These are phyloP conservation scores for Lecanicillium sp. DNA, from an alignment of 2,329 filamentous ascomycete genomes.

Conservation along the genomic window DNA sequence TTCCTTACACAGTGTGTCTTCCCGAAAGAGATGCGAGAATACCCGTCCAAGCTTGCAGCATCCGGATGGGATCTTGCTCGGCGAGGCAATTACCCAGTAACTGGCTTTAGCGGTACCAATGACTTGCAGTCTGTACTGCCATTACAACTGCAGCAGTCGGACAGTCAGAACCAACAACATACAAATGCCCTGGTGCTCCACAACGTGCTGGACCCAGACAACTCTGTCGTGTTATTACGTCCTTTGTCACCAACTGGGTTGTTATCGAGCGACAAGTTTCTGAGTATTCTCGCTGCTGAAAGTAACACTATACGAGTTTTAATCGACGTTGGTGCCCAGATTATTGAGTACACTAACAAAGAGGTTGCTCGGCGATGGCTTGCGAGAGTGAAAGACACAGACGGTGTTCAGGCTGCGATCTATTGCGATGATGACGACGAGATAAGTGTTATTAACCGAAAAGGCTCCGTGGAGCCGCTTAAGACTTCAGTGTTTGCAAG, in stretches of 20 bases:
- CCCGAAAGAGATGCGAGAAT: constrained; percentile 53
- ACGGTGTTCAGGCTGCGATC: constrained; percentile 28
- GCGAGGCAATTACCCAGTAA: constrained; percentile 37
- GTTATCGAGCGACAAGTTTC: constrained; percentile 26
- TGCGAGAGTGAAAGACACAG: not conserved
- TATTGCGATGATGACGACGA: constrained; percentile 52
- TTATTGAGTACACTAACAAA: constrained; percentile 54
- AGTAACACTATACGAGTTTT: constrained; percentile 46
- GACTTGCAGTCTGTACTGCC: constrained; percentile 54
- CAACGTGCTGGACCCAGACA: constrained; percentile 47
- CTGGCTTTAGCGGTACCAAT: constrained; percentile 64
- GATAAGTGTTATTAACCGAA: constrained; percentile 41
- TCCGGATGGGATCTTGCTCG: constrained; percentile 60
- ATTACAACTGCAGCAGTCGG: constrained; percentile 29
- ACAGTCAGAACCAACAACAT: constrained; percentile 36
- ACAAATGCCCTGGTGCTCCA: constrained; percentile 61
- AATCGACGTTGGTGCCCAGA: constrained; percentile 62
- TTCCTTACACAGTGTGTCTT: constrained; percentile 53
- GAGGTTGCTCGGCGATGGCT: constrained; percentile 49
- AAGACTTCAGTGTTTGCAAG: constrained; percentile 49
- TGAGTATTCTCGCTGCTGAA: constrained; percentile 31
- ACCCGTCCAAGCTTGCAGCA: constrained; percentile 51
- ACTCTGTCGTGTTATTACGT: constrained; percentile 23
- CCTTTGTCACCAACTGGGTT: not conserved
- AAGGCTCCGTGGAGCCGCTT: constrained; percentile 37